Percentiles rank a stretch among this genome's conserved stretches.
These are phyloP conservation scores for Ophiostoma sp. DNA, from an alignment of 2,329 filamentous ascomycete species.

Conservation along the genomic window DNA sequence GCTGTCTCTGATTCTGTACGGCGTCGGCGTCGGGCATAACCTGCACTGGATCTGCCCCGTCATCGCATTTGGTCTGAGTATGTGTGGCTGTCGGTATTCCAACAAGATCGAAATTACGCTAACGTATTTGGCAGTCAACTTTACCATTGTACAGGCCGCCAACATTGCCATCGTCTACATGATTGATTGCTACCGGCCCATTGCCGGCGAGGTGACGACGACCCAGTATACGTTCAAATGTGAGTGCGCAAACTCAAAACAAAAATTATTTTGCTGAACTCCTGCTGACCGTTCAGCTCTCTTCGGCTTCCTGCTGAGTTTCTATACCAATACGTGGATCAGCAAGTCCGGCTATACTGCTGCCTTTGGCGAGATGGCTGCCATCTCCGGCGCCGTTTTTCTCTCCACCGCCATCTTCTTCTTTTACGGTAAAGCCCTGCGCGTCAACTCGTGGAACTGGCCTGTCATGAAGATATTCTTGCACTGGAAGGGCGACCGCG, in stretches of 20 bases:
- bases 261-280: too few relatives aligned
- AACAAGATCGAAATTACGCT: too few relatives aligned
- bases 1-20: not conserved
- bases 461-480: not conserved
- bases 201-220: not conserved
- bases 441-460: not conserved
- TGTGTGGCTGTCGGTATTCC: too few relatives aligned
- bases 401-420: not conserved
- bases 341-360: not conserved
- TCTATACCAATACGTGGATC: not conserved
- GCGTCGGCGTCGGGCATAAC: not conserved
- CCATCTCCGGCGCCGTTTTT: not conserved
- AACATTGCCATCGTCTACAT: not conserved
- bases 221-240: not conserved
- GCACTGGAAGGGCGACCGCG: not conserved
- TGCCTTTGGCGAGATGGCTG: not conserved
- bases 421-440: not conserved
- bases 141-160: not conserved
- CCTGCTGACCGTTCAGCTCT: not conserved
- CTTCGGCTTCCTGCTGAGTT: not conserved
- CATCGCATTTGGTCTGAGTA: not conserved
- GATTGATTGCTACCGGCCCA: not conserved
- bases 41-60: not conserved
- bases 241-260: too few relatives aligned
- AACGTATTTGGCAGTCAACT: not conserved